Percentiles rank a stretch among this genome's conserved stretches.
These are phyloP conservation scores for Syzygium syzygioides DNA, from an alignment of 441 rosid genomes.

Conservation along the genomic window DNA sequence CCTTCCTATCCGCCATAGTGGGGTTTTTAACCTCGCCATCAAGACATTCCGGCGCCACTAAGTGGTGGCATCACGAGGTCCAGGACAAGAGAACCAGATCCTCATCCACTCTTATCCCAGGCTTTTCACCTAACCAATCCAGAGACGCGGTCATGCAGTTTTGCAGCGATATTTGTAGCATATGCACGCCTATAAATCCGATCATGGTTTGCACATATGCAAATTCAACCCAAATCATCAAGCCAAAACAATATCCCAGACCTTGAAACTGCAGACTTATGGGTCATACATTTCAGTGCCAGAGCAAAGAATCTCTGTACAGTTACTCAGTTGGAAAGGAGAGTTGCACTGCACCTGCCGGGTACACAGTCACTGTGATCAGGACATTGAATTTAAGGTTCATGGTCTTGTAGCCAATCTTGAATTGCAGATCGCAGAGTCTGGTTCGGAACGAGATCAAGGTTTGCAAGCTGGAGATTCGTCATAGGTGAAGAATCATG, in stretches of 20 bases:
- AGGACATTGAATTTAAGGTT: background rate
- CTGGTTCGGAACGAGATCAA: conserved; percentile 1
- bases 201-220: background rate
- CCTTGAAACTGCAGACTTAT: background rate
- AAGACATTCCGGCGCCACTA: background rate
- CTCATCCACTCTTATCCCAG: background rate
- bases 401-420: conserved; percentile 2
- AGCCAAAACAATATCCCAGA: background rate
- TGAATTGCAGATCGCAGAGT: conserved; percentile 1
- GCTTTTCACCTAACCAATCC: background rate
- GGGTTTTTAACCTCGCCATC: background rate
- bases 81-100: background rate
- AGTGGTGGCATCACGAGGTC: background rate
- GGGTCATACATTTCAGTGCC: background rate
- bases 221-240: background rate
- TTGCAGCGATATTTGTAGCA: fast-evolving
- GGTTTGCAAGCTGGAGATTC: conserved; percentile 1
- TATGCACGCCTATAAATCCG: background rate
- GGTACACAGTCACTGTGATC: background rate
- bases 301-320: background rate
- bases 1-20: background rate
- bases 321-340: background rate
- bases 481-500: conserved; percentile 13
- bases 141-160: fast-evolving
- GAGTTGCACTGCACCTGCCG: background rate